Conservation (phyloP, 2,329 filamentous ascomycete genomes). For the Drechslerella coelobrocha region DNA sequence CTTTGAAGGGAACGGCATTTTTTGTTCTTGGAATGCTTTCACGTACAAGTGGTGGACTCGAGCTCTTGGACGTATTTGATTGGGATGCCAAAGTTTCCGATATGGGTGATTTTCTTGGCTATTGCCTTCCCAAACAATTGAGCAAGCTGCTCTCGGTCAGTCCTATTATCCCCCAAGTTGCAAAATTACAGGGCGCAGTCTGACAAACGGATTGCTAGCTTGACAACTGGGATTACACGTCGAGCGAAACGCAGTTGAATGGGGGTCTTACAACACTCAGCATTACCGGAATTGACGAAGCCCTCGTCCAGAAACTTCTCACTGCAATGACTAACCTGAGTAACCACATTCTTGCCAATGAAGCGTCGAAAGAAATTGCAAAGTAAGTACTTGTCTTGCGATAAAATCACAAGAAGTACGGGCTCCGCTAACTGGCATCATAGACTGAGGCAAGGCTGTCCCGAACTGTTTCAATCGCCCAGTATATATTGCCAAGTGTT, state of each 20-base stretch:
- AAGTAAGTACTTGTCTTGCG: constrained; percentile 58
- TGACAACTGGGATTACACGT: constrained; percentile 52
- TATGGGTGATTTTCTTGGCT: constrained; percentile 81
- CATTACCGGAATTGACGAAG: constrained; percentile 68
- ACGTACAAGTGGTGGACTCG: constrained; percentile 85
- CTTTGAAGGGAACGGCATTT: constrained; percentile 91
- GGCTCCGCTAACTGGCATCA: constrained; percentile 14
- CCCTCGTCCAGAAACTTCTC: constrained; percentile 74
- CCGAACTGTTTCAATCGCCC: constrained; percentile 75
- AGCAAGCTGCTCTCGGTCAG: constrained; percentile 76
- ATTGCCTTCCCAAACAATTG: constrained; percentile 83
- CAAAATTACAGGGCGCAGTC: background rate
- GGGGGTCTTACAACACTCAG: constrained; percentile 58
- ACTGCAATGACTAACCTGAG: constrained; percentile 86
- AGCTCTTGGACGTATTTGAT: constrained; percentile 85
- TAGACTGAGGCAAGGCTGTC: constrained; percentile 77
- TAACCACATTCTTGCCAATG: constrained; percentile 90
- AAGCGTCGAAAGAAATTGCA: constrained; percentile 79
- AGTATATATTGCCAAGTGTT: constrained; percentile 85
- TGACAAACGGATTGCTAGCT: constrained; percentile 16
- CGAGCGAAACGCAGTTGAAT: constrained; percentile 58
- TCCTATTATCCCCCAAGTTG: constrained; percentile 34
- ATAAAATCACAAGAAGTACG: background rate
- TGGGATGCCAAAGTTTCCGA: constrained; percentile 92
- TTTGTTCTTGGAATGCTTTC: constrained; percentile 94